Evolutionary conservation across 2,329 filamentous ascomycete species (phyloP), one percentile per base, ranked within the genome.

Genomic region (Scleromitrula shiraiana): DNA sequence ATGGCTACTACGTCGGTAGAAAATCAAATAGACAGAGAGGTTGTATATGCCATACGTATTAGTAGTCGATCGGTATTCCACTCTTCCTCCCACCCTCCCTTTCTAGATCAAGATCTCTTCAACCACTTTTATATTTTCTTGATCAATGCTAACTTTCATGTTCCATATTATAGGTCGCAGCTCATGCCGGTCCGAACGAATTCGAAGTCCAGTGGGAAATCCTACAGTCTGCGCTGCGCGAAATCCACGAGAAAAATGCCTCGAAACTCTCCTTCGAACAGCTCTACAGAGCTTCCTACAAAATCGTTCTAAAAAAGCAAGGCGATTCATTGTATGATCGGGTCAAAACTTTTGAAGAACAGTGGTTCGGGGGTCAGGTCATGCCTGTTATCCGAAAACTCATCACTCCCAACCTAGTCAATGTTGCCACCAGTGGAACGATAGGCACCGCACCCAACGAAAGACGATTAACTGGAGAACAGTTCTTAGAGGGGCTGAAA

Each of bases 161-260:
- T 9, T 20, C 30, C 37, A 5, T 23, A 12, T 5, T 12, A 14
- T 35, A 84, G 80, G 76, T 81, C 19, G 60, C 63, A 3, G 73
- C 72, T 50, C 62, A 59, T 15, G 75, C 71, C 52, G 80, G 83
- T 55, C 73, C 76, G 8, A 75, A 85, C 58, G 88, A 94, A 56
- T 95, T 95, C 63, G 86, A 95, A n/a, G 73, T 78, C 2, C 86
- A 82, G 58, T 98, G 93, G 93, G 72, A 74, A 12, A 79, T 81
- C 37, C 78, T 98, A 7, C 75, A 82, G 38, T 76, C 81, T 40
- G 89, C 91, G 4, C 78, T 98, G 44, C 75, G 73, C 49, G 87
- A 95, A 62, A 97, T 98, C 42, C 90, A 97, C 69, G 85, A 82
- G 50, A 90, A 94, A 65, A 93, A 95, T 64, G 89, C 89, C 51